These are phyloP conservation scores for Paraurostyla sp. DNA, from an alignment of 73 alveolate genomes.

Conservation along the genomic window DNA sequence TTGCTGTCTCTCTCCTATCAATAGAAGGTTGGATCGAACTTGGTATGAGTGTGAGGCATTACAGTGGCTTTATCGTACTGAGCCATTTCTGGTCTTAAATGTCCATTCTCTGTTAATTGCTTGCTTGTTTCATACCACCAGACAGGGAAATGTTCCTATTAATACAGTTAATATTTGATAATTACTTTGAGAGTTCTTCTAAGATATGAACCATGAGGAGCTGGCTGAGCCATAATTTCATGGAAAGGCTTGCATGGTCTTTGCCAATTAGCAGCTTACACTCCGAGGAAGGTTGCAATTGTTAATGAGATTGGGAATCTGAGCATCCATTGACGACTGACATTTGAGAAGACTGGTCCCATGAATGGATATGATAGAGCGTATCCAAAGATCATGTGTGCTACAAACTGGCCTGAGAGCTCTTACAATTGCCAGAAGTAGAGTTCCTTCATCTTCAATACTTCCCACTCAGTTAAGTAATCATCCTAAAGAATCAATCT, in stretches of 20 bases:
- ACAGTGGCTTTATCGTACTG: constrained; percentile 59
- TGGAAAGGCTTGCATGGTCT: constrained; percentile 63
- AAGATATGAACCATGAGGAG: constrained; percentile 76
- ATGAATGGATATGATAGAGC: constrained; percentile 65
- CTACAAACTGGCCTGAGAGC: constrained; percentile 36
- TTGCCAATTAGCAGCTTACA: constrained; percentile 48
- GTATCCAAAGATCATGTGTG: constrained; percentile 32
- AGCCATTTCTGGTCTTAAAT: constrained; percentile 70
- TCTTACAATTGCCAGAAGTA: constrained; percentile 62
- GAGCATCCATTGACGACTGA: neutral
- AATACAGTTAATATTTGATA: neutral
- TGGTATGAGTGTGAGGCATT: constrained; percentile 66
- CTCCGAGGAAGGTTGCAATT: constrained; percentile 53
- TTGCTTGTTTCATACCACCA: constrained; percentile 70
- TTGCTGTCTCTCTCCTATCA: neutral
- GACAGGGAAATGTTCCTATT: constrained; percentile 71
- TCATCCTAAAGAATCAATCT: constrained; percentile 23
- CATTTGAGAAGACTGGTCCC: constrained; percentile 42
- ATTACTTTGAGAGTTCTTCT: constrained; percentile 60
- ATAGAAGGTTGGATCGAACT: constrained; percentile 60
- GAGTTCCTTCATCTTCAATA: constrained; percentile 71
- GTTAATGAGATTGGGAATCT: constrained; percentile 66
- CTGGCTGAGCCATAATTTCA: constrained; percentile 72
- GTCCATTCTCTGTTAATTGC: constrained; percentile 62
- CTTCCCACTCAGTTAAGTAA: constrained; percentile 68